These are phyloP conservation scores for Oryza coarctata DNA, from an alignment of 176 grass and related monocot species.

Conservation along the genomic window DNA sequence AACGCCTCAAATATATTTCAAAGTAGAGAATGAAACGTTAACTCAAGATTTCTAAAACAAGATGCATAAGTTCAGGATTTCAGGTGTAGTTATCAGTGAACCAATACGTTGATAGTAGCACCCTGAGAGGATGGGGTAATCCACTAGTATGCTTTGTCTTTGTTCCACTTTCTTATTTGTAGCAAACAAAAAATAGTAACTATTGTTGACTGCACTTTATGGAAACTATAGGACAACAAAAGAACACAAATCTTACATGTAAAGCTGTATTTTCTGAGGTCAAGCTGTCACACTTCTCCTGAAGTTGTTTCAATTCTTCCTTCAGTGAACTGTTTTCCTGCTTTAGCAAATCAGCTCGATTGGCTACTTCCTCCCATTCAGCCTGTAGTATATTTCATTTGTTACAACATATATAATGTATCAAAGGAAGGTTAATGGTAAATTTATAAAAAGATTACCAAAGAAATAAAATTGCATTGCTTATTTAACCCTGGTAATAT, in stretches of 20 bases:
- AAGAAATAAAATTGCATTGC: not conserved
- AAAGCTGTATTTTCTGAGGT: slow-evolving; percentile 60
- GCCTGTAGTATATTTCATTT: slow-evolving; percentile 39
- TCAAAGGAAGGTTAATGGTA: not conserved
- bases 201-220: not conserved
- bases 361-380: slow-evolving; percentile 68
- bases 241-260: slow-evolving; percentile 47
- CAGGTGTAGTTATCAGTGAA: not conserved
- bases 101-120: not conserved
- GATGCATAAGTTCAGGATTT: not conserved
- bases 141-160: not conserved
- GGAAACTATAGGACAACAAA: not conserved
- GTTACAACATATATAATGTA: slow-evolving; percentile 16
- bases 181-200: not conserved
- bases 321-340: slow-evolving; percentile 63
- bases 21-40: slow-evolving; percentile 6
- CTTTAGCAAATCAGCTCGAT: slow-evolving; percentile 52
- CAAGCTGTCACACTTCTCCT: slow-evolving; percentile 52
- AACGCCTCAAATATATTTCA: not conserved
- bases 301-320: slow-evolving; percentile 62
- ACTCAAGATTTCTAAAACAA: slow-evolving; percentile 9
- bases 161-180: not conserved
- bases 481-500: not conserved
- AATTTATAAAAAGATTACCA: not conserved
- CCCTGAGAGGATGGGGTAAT: not conserved